Percentiles rank a stretch among this genome's conserved stretches.
These are phyloP conservation scores for Artomyces pyxidatus DNA, from an alignment of 768 basidiomycete species.

Conservation along the genomic window DNA sequence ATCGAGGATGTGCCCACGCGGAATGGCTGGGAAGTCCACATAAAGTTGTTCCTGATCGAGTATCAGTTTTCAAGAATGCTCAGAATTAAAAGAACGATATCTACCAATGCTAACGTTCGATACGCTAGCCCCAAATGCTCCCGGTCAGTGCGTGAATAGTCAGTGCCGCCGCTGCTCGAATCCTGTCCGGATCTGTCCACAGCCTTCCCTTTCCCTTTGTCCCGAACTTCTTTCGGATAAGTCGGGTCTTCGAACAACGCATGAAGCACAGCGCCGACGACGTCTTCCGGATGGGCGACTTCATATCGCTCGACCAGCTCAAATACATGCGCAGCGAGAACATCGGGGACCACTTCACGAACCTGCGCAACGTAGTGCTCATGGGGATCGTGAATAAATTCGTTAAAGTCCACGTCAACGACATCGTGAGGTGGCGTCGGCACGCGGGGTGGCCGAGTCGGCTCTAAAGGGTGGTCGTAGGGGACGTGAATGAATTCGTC, in stretches of 20 bases:
- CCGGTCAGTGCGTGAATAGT: slow-evolving; percentile 46
- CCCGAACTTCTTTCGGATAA: slow-evolving; percentile 47
- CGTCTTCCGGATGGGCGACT: slow-evolving; percentile 26
- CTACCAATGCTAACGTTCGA: slow-evolving; percentile 42
- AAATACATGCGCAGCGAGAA: slow-evolving; percentile 45
- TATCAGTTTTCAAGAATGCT: slow-evolving; percentile 4
- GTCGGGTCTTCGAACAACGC: slow-evolving; percentile 50
- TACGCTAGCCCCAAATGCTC: slow-evolving; percentile 39
- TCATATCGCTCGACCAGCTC: slow-evolving; percentile 39
- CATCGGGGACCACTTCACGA: slow-evolving; percentile 66
- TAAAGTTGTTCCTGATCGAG: slow-evolving; percentile 41
- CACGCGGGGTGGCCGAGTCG: background rate
- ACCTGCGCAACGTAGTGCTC: slow-evolving; percentile 38
- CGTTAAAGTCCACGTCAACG: background rate
- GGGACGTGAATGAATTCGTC: background rate
- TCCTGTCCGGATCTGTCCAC: slow-evolving; percentile 18
- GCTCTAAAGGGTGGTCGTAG: background rate
- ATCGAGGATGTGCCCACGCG: slow-evolving; percentile 45
- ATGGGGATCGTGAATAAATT: slow-evolving; percentile 1
- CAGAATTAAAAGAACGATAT: slow-evolving; percentile 15
- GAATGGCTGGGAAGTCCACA: slow-evolving; percentile 49
- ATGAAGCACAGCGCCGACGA: slow-evolving; percentile 50
- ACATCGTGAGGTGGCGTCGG: background rate
- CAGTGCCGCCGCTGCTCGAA: slow-evolving; percentile 30
- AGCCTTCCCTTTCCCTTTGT: slow-evolving; percentile 36